Percentiles rank a stretch among this genome's conserved stretches.
Evolutionary conservation across 768 basidiomycete genomes (phyloP).

Genomic region (Porphyrellus cyaneotinctus): DNA sequence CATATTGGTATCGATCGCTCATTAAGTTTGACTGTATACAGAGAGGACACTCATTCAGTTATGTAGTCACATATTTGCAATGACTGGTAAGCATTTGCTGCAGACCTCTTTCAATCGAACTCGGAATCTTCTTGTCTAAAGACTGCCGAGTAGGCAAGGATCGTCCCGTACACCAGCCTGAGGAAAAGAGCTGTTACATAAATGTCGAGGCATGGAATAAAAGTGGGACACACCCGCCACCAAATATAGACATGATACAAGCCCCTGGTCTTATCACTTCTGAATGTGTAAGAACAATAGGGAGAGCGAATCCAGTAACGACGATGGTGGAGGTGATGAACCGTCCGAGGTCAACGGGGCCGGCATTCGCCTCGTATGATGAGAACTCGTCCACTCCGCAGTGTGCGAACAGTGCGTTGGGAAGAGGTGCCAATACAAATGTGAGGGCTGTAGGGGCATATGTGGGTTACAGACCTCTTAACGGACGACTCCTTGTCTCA

Average conservation of each 20-base stretch:
- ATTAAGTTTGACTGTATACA: slow-evolving; percentile 3
- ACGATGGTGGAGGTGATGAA: slow-evolving; percentile 91
- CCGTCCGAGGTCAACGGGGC: slow-evolving; percentile 84
- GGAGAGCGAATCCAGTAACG: slow-evolving; percentile 90
- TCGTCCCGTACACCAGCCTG: slow-evolving; percentile 87
- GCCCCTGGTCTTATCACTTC: slow-evolving; percentile 81
- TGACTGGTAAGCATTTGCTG: background rate
- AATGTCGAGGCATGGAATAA: background rate
- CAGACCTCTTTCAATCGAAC: slow-evolving; percentile 46
- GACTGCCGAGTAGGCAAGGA: slow-evolving; percentile 79
- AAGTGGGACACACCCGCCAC: slow-evolving; percentile 61
- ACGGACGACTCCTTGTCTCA: slow-evolving; percentile 38
- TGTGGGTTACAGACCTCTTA: background rate
- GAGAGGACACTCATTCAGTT: slow-evolving; percentile 8
- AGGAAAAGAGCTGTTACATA: background rate
- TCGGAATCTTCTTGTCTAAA: slow-evolving; percentile 83
- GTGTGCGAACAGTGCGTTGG: slow-evolving; percentile 91
- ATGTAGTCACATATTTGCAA: slow-evolving; percentile 17
- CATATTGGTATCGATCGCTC: background rate
- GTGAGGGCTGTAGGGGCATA: slow-evolving; percentile 61
- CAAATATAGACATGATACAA: slow-evolving; percentile 91
- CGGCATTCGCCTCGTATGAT: slow-evolving; percentile 64
- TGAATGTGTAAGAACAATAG: slow-evolving; percentile 88
- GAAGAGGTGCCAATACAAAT: slow-evolving; percentile 93
- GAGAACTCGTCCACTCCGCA: slow-evolving; percentile 89